phyloP scores from a whole-genome alignment of 257 asterid species.

The Salvia splendens region DNA sequence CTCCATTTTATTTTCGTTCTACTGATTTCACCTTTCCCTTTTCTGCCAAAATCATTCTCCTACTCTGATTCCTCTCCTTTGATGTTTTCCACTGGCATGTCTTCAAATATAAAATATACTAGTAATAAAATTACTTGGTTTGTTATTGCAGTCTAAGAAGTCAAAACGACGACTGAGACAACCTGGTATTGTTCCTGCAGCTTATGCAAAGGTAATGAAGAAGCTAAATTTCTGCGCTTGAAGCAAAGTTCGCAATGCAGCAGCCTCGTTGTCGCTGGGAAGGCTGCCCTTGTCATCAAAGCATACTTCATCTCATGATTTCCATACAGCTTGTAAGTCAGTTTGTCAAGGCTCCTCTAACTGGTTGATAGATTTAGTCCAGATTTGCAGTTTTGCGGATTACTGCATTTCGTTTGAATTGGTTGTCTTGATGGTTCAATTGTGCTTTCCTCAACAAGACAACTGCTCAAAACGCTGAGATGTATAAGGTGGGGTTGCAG shows the following conservation, averaged over 20 bases:
- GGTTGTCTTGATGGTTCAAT: not conserved
- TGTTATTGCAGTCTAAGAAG: too few relatives aligned
- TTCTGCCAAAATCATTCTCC: not conserved
- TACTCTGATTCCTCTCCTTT: not conserved
- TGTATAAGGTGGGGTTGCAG: not conserved
- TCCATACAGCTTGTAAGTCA: slow-evolving; percentile 5
- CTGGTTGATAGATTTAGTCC: slow-evolving; percentile 19
- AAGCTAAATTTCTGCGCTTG: too few relatives aligned
- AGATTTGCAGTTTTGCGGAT: not conserved
- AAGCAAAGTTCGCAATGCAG: too few relatives aligned
- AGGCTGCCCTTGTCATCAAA: not conserved
- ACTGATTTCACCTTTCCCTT: not conserved
- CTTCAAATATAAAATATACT: too few relatives aligned
- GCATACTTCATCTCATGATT: slow-evolving; percentile 12
- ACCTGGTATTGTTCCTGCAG: too few relatives aligned
- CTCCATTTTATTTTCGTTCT: not conserved
- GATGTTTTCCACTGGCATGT: not conserved
- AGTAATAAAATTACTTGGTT: too few relatives aligned
- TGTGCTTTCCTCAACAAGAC: slow-evolving; percentile 12
- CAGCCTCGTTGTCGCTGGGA: too few relatives aligned
- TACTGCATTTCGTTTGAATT: not conserved
- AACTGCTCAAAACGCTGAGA: slow-evolving; percentile 10
- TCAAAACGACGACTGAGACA: too few relatives aligned
- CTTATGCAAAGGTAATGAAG: too few relatives aligned
- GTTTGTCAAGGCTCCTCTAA: slow-evolving; percentile 23